Evolutionary conservation across 1,284 basidiomycete genomes (phyloP), one percentile per base, ranked within the genome.

Genomic region (Violaceomyces palustris): DNA sequence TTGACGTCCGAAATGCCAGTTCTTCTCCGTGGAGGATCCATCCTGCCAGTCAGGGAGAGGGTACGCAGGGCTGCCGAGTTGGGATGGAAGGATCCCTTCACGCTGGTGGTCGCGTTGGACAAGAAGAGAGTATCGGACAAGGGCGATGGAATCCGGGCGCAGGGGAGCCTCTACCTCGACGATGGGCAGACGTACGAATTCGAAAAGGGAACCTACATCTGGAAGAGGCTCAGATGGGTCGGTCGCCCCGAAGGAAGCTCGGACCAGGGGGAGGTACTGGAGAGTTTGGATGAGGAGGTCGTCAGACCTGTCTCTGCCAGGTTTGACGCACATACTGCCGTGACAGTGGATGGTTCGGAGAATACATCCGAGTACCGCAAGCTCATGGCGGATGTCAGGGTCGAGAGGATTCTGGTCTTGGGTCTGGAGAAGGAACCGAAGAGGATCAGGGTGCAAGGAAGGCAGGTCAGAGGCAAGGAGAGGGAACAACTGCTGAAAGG

Each of bases 51-150:
- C 1, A 85, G 91, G 39, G 85, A 92, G 73, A 84, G 92, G 21
- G 85, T 87, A 1, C 80, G 93, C 29, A 82, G 92, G 4, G 81
- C 92, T 1, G 88, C 91, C 0, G 79, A 85, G 1, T 79, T 94
- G 30, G 93, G 93, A 84, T 87, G 84, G 77, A 76, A 79, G 42
- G 94, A 99, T 73, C 94, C 94, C 0, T 88, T 94, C 78, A 97
- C 92, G 0, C 81, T 99, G 28, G 82, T 86, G 46, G 78, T 96
- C 19, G 88, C 90, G 0, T 77, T 94, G 17, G 80, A 81, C 75
- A 82, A 83, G 44, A 27, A 40, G 14, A 51, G 35, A 18, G 34
- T 39, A 9, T 39, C 27, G 12, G 46, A 46, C 7, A 46, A 45
- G 39, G 44, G 32, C 25, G 47, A 37, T 17, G 39, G 45, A 11